These are phyloP conservation scores for Scedosporium minutisporum DNA, from an alignment of 2,329 filamentous ascomycete genomes.

Conservation along the genomic window DNA sequence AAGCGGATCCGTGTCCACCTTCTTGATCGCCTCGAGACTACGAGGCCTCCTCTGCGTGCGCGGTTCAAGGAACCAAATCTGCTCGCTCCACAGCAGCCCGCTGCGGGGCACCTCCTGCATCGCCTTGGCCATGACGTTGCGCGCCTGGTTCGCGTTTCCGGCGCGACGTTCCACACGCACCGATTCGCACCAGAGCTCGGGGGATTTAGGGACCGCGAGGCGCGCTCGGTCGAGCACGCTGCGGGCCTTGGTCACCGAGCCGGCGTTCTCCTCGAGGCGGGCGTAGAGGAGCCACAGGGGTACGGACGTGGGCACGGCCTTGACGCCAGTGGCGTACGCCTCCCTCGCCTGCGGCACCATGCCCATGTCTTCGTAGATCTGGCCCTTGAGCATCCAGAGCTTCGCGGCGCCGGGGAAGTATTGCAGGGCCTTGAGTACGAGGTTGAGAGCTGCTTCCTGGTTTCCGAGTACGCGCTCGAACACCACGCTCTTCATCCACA, in stretches of 20 bases:
- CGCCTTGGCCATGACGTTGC: conserved; percentile 85
- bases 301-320: conserved; percentile 74
- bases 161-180: conserved; percentile 85
- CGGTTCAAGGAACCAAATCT: conserved; percentile 87
- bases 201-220: conserved; percentile 74
- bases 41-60: conserved; percentile 88
- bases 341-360: conserved; percentile 79
- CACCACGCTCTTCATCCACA: conserved; percentile 93
- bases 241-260: conserved; percentile 80
- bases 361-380: conserved; percentile 81
- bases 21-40: conserved; percentile 89
- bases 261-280: conserved; percentile 75
- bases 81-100: conserved; percentile 84
- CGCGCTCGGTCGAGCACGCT: conserved; percentile 88
- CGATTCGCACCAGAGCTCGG: conserved; percentile 86
- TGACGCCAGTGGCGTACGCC: conserved; percentile 79
- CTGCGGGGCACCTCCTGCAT: conserved; percentile 84
- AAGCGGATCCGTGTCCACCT: conserved; percentile 83
- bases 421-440: conserved; percentile 78
- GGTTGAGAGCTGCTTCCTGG: conserved; percentile 69
- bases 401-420: conserved; percentile 80
- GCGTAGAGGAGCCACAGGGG: conserved; percentile 84
- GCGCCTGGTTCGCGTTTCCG: conserved; percentile 73
- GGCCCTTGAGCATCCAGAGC: conserved; percentile 97
- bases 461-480: conserved; percentile 83